A percentile compares a stretch with the other conserved stretches of the same genome.
Conservation (phyloP, 768 basidiomycete genomes). For the Lactarius hatsudake region DNA sequence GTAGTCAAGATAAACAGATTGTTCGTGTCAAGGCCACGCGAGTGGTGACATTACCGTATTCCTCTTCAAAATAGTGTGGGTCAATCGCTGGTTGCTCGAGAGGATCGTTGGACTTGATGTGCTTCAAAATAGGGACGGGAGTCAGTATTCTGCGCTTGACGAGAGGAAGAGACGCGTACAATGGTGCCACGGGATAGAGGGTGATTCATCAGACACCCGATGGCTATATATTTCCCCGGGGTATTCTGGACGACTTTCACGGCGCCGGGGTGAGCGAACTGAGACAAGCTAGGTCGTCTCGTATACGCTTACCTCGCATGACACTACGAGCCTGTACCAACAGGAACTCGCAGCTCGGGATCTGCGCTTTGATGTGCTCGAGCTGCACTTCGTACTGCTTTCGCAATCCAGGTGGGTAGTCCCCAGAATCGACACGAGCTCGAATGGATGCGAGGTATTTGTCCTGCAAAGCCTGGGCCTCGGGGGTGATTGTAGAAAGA, state of each 20-base stretch:
- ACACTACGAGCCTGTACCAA: neutral
- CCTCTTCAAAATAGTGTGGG: slow-evolving; percentile 28
- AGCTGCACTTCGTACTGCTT: slow-evolving; percentile 25
- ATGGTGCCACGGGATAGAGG: slow-evolving; percentile 26
- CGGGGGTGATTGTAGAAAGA: slow-evolving; percentile 7
- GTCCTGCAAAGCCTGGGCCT: slow-evolving; percentile 12
- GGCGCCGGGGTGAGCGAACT: neutral
- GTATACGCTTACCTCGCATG: slow-evolving; percentile 8
- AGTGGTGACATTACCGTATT: slow-evolving; percentile 19
- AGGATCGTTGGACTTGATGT: slow-evolving; percentile 24
- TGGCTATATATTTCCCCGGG: slow-evolving; percentile 12
- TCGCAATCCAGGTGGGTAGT: slow-evolving; percentile 14
- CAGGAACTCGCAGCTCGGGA: slow-evolving; percentile 16
- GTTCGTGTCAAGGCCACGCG: neutral
- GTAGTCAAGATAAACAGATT: neutral
- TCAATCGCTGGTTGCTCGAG: slow-evolving; percentile 21
- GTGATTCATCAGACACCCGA: slow-evolving; percentile 6
- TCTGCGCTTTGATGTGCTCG: slow-evolving; percentile 9
- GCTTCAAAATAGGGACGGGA: slow-evolving; percentile 12
- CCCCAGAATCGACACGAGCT: slow-evolving; percentile 1
- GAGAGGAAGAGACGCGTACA: slow-evolving; percentile 10
- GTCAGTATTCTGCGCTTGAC: neutral
- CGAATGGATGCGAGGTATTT: slow-evolving; percentile 14
- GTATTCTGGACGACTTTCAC: slow-evolving; percentile 11
- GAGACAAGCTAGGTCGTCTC: neutral